Evolutionary conservation across 2,329 filamentous ascomycete genomes (phyloP).

Genomic region (Trichoderma citrinoviride): DNA sequence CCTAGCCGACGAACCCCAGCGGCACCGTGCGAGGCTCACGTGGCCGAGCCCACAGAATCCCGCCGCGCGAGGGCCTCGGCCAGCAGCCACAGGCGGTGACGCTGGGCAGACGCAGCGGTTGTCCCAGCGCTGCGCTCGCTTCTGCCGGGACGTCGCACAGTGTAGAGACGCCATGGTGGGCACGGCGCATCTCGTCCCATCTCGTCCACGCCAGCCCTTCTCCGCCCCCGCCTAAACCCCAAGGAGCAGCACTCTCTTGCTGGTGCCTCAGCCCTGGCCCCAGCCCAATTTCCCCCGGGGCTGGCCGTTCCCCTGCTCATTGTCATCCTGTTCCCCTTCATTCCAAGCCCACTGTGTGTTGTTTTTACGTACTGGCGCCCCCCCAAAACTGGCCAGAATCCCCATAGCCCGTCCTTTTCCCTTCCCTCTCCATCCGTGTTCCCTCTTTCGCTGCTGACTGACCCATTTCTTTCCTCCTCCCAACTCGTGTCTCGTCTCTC

Average conservation of each 20-base stretch:
- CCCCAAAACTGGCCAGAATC: no score
- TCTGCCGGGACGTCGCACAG: not conserved
- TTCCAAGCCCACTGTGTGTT: not conserved
- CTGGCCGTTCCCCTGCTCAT: no score
- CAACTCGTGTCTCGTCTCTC: not conserved
- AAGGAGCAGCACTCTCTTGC: not conserved
- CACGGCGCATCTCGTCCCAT: not conserved
- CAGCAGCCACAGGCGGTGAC: no score
- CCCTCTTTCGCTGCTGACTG: conserved; percentile 4
- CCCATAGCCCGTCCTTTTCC: not conserved
- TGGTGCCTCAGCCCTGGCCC: conserved; percentile 14
- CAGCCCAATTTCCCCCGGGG: conserved; percentile 2
- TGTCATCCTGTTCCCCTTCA: not conserved
- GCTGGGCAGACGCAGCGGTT: no score
- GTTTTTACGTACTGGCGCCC: conserved; percentile 16
- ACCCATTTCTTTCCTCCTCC: conserved; percentile 13
- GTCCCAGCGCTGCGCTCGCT: no score
- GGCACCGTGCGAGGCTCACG: not conserved
- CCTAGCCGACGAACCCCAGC: not conserved
- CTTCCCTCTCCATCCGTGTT: not conserved
- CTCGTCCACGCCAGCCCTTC: not conserved
- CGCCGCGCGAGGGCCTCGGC: not conserved
- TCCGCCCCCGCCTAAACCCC: not conserved
- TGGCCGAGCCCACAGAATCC: not conserved
- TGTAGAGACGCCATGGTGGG: not conserved